A percentile compares a stretch with the other conserved stretches of the same genome.
Conservation (phyloP, 192 early-diverging fungal genomes). For the Backusella tarrabulga region DNA sequence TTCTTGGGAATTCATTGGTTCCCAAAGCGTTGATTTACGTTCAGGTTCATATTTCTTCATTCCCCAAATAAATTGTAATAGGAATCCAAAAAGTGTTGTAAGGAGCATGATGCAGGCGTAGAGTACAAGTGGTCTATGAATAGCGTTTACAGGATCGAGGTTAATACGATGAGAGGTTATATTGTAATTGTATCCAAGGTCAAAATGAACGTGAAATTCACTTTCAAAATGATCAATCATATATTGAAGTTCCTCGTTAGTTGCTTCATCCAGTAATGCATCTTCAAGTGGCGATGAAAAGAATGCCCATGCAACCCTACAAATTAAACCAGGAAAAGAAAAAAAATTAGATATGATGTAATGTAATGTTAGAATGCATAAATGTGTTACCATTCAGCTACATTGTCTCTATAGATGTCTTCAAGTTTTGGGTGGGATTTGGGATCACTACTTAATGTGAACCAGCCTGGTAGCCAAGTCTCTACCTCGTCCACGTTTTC, state of each 20-base stretch:
- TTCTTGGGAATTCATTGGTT: neutral
- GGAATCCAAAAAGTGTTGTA: constrained; percentile 10
- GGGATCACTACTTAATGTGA: constrained; percentile 3
- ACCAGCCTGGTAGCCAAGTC: constrained; percentile 27
- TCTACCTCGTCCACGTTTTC: constrained; percentile 12
- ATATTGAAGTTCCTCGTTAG: constrained; percentile 8
- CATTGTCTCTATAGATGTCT: constrained; percentile 25
- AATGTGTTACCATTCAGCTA: constrained; percentile 31
- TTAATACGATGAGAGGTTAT: constrained; percentile 24
- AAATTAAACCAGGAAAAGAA: neutral
- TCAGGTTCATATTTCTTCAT: constrained; percentile 22
- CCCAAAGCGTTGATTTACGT: neutral
- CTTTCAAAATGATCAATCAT: constrained; percentile 22
- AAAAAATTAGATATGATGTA: neutral
- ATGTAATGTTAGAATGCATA: neutral
- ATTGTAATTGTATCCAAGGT: constrained; percentile 22
- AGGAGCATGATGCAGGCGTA: constrained; percentile 16
- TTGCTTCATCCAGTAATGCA: neutral
- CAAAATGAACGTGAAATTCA: constrained; percentile 13
- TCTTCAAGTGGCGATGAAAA: constrained; percentile 16
- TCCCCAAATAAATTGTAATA: constrained; percentile 19
- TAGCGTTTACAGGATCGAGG: constrained; percentile 32
- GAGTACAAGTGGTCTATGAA: constrained; percentile 25
- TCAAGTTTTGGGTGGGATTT: neutral
- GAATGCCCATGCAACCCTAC: constrained; percentile 35